Evolutionary conservation across 345 rosid genomes (phyloP).

Genomic region (Euphorbia peplus): DNA sequence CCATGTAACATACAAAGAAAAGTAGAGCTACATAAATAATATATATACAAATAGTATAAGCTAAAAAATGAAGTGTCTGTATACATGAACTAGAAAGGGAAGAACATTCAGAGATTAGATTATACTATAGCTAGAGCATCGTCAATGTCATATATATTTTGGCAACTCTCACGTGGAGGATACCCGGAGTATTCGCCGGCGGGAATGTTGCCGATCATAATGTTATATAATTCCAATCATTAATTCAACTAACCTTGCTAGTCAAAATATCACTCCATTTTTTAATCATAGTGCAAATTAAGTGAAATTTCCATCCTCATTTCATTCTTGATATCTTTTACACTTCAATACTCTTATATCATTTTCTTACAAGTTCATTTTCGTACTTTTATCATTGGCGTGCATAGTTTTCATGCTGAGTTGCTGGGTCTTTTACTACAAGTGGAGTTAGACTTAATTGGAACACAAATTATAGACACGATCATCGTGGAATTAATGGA

Average conservation of each 20-base stretch:
- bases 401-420: too few species aligned
- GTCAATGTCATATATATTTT: neutral
- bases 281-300: too few species aligned
- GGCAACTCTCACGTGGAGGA: constrained; percentile 9
- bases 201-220: neutral
- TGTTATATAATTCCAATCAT: constrained; percentile 4
- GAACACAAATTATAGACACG: too few species aligned
- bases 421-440: too few species aligned
- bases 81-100: neutral
- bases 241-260: neutral
- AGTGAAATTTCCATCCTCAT: too few species aligned
- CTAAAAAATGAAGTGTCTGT: neutral
- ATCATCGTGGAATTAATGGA: too few species aligned
- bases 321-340: too few species aligned
- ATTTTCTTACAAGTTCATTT: too few species aligned
- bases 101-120: neutral
- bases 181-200: constrained; percentile 9
- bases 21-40: neutral
- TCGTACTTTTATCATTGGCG: too few species aligned
- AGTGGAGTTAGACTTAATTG: too few species aligned
- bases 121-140: neutral
- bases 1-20: neutral
- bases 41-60: neutral
- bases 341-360: too few species aligned
- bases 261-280: too few species aligned